Evolutionary conservation across 306 rosid species (phyloP).

Genomic region (Rosa lucieae): DNA sequence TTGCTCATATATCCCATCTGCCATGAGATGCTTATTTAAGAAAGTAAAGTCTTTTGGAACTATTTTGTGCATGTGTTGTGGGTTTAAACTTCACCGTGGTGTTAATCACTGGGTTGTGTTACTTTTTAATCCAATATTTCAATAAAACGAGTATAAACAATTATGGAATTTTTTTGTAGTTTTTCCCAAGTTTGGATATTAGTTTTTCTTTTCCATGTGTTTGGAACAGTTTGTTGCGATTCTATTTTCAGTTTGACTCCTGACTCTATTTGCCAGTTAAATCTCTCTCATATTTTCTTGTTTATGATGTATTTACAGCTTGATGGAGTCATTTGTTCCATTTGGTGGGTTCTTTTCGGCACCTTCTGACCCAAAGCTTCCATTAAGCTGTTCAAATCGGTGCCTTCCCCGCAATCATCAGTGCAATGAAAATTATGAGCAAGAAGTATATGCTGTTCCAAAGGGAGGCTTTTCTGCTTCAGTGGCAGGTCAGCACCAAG

Average conservation of each 20-base stretch:
- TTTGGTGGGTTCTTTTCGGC: slow-evolving; percentile 92
- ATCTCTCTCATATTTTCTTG: slow-evolving; percentile 21
- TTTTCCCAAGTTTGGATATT: background rate
- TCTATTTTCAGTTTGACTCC: slow-evolving; percentile 4
- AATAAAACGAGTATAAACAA: background rate
- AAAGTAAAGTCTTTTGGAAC: background rate
- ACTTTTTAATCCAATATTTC: background rate
- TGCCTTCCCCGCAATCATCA: slow-evolving; percentile 44
- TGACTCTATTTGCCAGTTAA: slow-evolving; percentile 16
- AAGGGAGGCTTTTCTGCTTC: slow-evolving; percentile 47
- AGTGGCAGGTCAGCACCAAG: slow-evolving; percentile 44
- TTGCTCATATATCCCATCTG: background rate
- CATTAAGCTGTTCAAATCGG: slow-evolving; percentile 44
- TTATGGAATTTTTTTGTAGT: background rate
- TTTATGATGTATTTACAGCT: slow-evolving; percentile 57
- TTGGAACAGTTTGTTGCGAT: background rate
- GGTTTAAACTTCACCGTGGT: background rate
- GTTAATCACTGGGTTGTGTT: background rate
- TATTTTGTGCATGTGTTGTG: background rate
- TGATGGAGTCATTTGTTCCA: slow-evolving; percentile 95
- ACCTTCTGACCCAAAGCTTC: slow-evolving; percentile 66
- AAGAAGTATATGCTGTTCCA: slow-evolving; percentile 49
- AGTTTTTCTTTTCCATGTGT: background rate
- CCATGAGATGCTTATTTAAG: background rate
- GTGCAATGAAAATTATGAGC: slow-evolving; percentile 50